phyloP scores from a whole-genome alignment of 495 filamentous ascomycete species.

The Podospora sp. region DNA sequence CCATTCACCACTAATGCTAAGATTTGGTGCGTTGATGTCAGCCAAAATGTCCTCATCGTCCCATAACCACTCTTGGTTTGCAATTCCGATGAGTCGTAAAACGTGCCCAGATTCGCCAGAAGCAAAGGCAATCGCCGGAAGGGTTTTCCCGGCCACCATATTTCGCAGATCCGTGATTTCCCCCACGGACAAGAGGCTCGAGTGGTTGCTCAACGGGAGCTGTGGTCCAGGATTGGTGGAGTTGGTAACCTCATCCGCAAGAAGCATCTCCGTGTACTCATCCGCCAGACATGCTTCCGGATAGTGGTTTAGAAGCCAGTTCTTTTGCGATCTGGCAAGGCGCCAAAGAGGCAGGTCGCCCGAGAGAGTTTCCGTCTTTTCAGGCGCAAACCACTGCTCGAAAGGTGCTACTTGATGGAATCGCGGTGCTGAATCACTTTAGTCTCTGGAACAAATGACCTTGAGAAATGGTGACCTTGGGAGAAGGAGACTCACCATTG shows the following conservation, averaged over 20 bases:
- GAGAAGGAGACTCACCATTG: slow-evolving; percentile 25
- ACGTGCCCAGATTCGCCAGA: slow-evolving; percentile 55
- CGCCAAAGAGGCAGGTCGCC: background rate
- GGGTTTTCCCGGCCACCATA: slow-evolving; percentile 20
- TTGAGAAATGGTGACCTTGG: background rate
- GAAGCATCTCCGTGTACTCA: slow-evolving; percentile 29
- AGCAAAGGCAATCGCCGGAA: slow-evolving; percentile 49
- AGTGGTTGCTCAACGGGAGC: slow-evolving; percentile 9
- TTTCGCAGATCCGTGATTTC: slow-evolving; percentile 41
- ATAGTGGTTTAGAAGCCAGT: slow-evolving; percentile 40
- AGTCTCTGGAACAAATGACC: slow-evolving; percentile 15
- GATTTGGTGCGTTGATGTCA: slow-evolving; percentile 37
- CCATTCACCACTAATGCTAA: slow-evolving; percentile 51
- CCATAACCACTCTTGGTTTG: slow-evolving; percentile 51
- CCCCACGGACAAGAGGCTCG: slow-evolving; percentile 39
- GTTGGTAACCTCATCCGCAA: slow-evolving; percentile 31
- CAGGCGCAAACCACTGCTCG: slow-evolving; percentile 39
- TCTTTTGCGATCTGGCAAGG: slow-evolving; percentile 30
- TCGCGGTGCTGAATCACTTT: slow-evolving; percentile 37
- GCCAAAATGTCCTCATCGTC: slow-evolving; percentile 41
- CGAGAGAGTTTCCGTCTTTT: slow-evolving; percentile 1
- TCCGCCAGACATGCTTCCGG: slow-evolving; percentile 45
- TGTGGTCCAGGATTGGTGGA: slow-evolving; percentile 1
- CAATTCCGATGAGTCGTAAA: slow-evolving; percentile 51
- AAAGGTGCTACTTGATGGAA: slow-evolving; percentile 45